phyloP scores from a whole-genome alignment of 2,329 filamentous ascomycete genomes.

The Colletotrichum orbiculare region DNA sequence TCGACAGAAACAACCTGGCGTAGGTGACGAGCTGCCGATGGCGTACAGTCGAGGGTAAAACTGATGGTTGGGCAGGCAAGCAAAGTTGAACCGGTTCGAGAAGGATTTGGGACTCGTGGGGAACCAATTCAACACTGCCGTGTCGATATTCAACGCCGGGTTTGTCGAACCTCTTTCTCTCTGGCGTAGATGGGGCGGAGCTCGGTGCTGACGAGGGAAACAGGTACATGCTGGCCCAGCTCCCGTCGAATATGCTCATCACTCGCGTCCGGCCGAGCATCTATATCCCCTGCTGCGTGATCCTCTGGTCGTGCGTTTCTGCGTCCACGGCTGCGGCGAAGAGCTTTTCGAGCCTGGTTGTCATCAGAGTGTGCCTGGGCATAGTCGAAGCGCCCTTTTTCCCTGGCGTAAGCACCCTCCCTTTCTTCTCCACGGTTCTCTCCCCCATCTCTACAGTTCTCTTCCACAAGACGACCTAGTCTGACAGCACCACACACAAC shows the following conservation, averaged over 20 bases:
- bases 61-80: conserved; percentile 27
- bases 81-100: conserved; percentile 29
- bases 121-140: conserved; percentile 34
- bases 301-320: conserved; percentile 35
- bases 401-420: conserved; percentile 21
- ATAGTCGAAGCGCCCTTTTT: conserved; percentile 35
- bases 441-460: neutral
- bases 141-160: conserved; percentile 30
- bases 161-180: conserved; percentile 8
- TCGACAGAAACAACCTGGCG: conserved; percentile 36
- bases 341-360: conserved; percentile 26
- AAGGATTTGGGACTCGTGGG: conserved; percentile 29
- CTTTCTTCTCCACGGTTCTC: neutral
- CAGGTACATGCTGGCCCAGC: conserved; percentile 39
- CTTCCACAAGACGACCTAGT: neutral
- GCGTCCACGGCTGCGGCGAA: conserved; percentile 33
- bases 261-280: conserved; percentile 37
- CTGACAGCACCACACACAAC: neutral
- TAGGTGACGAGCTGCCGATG: conserved; percentile 1
- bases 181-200: too few relatives aligned
- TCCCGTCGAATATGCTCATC: conserved; percentile 40
- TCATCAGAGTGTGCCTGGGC: conserved; percentile 25
- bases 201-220: neutral
- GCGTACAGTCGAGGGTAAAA: neutral
- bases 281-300: conserved; percentile 39